Evolutionary conservation across 345 rosid genomes (phyloP).

Genomic region (Citrus maxima): DNA sequence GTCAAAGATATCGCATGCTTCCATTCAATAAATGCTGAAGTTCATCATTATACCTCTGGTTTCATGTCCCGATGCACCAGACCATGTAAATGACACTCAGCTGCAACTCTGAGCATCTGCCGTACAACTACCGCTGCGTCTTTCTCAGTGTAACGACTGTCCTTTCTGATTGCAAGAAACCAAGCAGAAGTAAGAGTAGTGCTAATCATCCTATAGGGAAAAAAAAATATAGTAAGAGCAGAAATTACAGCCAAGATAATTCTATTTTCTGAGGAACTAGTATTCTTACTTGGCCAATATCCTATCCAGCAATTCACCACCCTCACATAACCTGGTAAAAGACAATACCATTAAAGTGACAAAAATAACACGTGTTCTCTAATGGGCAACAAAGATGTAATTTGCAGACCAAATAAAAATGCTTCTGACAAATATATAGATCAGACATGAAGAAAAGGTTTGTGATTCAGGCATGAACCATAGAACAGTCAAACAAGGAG

Average conservation of each 20-base stretch:
- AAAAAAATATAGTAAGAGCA: background rate
- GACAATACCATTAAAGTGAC: background rate
- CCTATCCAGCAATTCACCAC: conserved; percentile 94
- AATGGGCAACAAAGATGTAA: background rate
- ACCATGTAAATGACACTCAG: conserved; percentile 92
- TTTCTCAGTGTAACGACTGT: conserved; percentile 68
- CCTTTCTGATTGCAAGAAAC: conserved; percentile 59
- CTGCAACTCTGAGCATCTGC: conserved; percentile 89
- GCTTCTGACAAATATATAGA: background rate
- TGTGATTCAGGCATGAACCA: background rate
- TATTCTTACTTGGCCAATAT: conserved; percentile 77
- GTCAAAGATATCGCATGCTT: background rate
- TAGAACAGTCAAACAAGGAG: background rate
- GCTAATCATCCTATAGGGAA: background rate
- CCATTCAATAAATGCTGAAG: background rate
- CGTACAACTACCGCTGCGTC: conserved; percentile 71
- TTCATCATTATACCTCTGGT: conserved; percentile 74
- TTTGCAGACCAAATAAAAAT: background rate
- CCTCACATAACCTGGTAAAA: conserved; percentile 78
- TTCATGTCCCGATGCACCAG: conserved; percentile 97
- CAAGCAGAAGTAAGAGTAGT: conserved; percentile 10
- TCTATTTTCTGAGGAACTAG: background rate
- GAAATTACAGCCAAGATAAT: conserved; percentile 1
- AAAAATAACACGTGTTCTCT: background rate
- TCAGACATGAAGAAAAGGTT: background rate